Evolutionary conservation across 441 rosid genomes (phyloP).

Genomic region (Brassica hybrid): DNA sequence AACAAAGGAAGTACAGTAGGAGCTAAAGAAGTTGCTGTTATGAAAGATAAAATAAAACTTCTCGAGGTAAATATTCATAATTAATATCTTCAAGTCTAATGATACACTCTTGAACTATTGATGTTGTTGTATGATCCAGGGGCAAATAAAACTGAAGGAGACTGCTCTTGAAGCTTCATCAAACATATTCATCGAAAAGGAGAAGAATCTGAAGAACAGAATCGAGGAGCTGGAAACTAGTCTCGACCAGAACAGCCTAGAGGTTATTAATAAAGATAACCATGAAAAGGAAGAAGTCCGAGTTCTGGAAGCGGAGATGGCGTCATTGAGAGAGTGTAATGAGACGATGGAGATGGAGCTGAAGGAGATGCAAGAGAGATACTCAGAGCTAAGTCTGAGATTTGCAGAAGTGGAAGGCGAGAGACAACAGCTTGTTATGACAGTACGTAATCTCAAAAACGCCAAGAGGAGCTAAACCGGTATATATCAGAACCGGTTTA

Average conservation of each 20-base stretch:
- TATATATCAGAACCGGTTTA: slow-evolving; percentile 21
- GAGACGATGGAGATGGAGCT: slow-evolving; percentile 67
- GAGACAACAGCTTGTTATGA: slow-evolving; percentile 83
- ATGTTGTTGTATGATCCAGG: too few species aligned
- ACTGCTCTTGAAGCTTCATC: slow-evolving; percentile 65
- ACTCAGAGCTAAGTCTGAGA: slow-evolving; percentile 79
- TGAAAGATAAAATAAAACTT: slow-evolving; percentile 66
- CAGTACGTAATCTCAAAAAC: slow-evolving; percentile 63
- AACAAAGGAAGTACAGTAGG: slow-evolving; percentile 51
- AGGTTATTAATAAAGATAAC: too few species aligned
- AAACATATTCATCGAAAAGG: slow-evolving; percentile 61
- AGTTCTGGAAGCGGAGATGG: slow-evolving; percentile 46
- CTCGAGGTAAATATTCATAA: slow-evolving; percentile 63
- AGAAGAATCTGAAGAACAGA: slow-evolving; percentile 56
- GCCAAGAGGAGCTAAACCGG: slow-evolving; percentile 50
- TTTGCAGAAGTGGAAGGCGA: slow-evolving; percentile 96
- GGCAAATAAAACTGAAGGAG: slow-evolving; percentile 71
- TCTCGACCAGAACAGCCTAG: slow-evolving; percentile 45
- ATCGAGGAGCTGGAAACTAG: slow-evolving; percentile 67
- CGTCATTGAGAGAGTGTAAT: slow-evolving; percentile 58
- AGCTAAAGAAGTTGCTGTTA: slow-evolving; percentile 61
- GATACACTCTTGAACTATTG: not conserved
- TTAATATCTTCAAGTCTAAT: not conserved
- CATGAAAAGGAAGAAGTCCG: slow-evolving; percentile 1
- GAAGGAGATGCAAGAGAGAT: slow-evolving; percentile 81